phyloP scores from a whole-genome alignment of 441 rosid species.

The Eruca vesicaria region DNA sequence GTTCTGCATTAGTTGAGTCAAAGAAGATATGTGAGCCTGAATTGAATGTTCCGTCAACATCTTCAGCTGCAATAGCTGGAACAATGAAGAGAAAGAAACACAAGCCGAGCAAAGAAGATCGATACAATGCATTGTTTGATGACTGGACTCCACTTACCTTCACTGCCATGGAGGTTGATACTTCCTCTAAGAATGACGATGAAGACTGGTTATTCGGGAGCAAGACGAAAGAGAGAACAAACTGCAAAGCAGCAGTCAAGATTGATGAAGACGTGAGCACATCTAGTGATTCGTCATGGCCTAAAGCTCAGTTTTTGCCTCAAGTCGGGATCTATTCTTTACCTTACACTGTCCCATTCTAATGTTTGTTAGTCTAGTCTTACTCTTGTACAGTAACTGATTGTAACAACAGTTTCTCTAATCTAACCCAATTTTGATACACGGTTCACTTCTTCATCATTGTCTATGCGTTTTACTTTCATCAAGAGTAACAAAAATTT shows the following conservation, averaged over 20 bases:
- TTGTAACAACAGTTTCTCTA: slow-evolving; percentile 3
- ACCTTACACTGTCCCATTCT: slow-evolving; percentile 70
- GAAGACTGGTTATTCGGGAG: slow-evolving; percentile 22
- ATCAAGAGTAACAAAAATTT: neutral
- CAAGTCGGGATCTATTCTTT: slow-evolving; percentile 51
- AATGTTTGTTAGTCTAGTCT: neutral
- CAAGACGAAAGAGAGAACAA: neutral
- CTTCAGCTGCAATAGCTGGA: slow-evolving; percentile 39
- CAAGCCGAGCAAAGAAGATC: slow-evolving; percentile 15
- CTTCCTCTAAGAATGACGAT: neutral
- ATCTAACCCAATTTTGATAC: slow-evolving; percentile 31
- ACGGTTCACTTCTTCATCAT: no score
- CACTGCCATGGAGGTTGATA: neutral
- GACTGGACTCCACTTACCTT: slow-evolving; percentile 2
- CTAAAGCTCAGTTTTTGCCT: slow-evolving; percentile 39
- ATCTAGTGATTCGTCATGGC: slow-evolving; percentile 27
- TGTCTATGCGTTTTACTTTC: neutral
- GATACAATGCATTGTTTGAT: slow-evolving; percentile 22
- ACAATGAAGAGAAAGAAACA: slow-evolving; percentile 32
- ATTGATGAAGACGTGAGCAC: neutral
- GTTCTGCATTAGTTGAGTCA: slow-evolving; percentile 43
- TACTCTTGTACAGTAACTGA: slow-evolving; percentile 5
- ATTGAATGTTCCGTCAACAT: neutral
- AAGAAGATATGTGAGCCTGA: neutral
- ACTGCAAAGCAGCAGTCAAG: neutral